phyloP scores from a whole-genome alignment of 192 early-diverging fungal genomes.

The Phlyctochytrium arcticum region DNA sequence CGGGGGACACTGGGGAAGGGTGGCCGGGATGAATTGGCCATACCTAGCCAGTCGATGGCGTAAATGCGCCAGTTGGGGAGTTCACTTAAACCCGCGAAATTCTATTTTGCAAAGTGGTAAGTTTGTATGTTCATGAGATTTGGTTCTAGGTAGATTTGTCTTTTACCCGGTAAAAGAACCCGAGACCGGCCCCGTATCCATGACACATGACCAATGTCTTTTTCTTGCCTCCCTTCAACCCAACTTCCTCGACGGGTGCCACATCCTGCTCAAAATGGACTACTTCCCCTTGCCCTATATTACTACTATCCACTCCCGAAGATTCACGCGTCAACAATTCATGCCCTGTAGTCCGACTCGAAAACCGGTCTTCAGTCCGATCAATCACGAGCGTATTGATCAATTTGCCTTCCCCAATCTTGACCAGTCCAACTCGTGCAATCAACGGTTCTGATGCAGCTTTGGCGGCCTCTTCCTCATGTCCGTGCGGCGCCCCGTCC shows the following conservation, averaged over 20 bases:
- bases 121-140: background rate
- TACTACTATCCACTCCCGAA: background rate
- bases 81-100: constrained; percentile 1
- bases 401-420: constrained; percentile 41
- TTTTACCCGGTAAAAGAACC: constrained; percentile 62
- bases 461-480: background rate
- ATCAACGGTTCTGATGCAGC: constrained; percentile 8
- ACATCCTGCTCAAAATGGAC: constrained; percentile 27
- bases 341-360: background rate
- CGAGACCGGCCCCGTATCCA: constrained; percentile 77
- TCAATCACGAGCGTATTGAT: constrained; percentile 65
- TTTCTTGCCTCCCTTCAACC: constrained; percentile 12
- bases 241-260: constrained; percentile 23
- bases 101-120: background rate
- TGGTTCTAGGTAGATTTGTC: background rate
- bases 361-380: constrained; percentile 32
- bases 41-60: constrained; percentile 93
- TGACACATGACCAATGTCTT: constrained; percentile 67
- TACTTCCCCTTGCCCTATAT: background rate
- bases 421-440: constrained; percentile 54
- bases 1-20: constrained; percentile 49
- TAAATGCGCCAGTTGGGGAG: constrained; percentile 57
- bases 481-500: too few relatives aligned
- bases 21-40: constrained; percentile 82
- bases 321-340: constrained; percentile 6